phyloP scores from a whole-genome alignment of 1,284 basidiomycete genomes.

The Wolfiporia cocos region DNA sequence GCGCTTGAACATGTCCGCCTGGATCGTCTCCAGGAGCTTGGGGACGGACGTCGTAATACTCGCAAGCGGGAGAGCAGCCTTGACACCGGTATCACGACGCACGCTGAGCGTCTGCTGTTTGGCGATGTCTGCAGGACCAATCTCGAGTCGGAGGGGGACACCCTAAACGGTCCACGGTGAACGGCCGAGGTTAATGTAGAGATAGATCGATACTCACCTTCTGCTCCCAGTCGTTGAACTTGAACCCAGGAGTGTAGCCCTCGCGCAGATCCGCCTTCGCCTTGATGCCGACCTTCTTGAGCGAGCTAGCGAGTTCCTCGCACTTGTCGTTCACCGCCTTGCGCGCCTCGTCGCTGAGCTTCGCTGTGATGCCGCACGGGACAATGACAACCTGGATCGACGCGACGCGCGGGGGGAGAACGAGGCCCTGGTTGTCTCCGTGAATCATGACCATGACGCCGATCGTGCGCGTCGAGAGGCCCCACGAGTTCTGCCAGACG shows the following conservation, averaged over 20 bases:
- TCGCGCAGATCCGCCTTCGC: constrained; percentile 92
- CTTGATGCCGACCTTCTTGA: constrained; percentile 72
- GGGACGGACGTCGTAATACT: constrained; percentile 57
- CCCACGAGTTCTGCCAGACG: constrained; percentile 99
- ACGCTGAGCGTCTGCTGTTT: constrained; percentile 83
- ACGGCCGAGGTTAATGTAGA: background rate
- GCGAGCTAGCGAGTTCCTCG: constrained; percentile 64
- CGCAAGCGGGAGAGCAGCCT: constrained; percentile 67
- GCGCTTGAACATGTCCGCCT: constrained; percentile 81
- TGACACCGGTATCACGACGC: constrained; percentile 84
- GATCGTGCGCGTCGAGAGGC: constrained; percentile 92
- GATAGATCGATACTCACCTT: constrained; percentile 49
- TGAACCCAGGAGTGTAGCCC: constrained; percentile 96
- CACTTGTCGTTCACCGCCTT: constrained; percentile 75
- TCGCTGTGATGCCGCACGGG: constrained; percentile 88
- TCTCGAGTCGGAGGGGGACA: constrained; percentile 94
- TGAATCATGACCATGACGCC: constrained; percentile 99
- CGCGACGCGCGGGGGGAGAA: constrained; percentile 94
- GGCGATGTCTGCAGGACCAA: constrained; percentile 90
- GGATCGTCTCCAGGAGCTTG: constrained; percentile 79
- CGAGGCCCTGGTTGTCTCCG: constrained; percentile 96
- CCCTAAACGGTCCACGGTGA: constrained; percentile 46
- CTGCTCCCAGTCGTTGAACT: constrained; percentile 99
- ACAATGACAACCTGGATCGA: constrained; percentile 88
- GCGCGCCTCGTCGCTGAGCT: constrained; percentile 69